Conservation (phyloP, 129 eudicot genomes). For the Saposhnikovia divaricata region DNA sequence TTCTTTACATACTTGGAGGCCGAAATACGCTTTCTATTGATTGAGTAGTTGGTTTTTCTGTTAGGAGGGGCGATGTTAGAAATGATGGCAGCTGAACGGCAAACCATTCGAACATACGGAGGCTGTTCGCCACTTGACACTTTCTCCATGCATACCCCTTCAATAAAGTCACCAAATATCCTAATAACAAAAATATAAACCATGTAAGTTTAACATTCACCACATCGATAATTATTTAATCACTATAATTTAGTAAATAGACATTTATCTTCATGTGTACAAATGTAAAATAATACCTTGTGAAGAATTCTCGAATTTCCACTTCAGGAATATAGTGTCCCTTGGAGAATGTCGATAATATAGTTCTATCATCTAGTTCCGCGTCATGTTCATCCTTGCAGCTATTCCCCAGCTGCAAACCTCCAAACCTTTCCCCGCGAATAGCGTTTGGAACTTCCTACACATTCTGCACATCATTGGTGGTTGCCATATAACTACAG, state of each 20-base stretch:
- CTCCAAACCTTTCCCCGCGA: not conserved
- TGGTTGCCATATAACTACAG: not conserved
- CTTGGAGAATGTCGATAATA: constrained; percentile 41
- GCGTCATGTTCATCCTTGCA: not conserved
- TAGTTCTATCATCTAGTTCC: constrained; percentile 30
- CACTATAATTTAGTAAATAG: too few species aligned
- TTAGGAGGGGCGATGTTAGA: constrained; percentile 7
- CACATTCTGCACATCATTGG: not conserved
- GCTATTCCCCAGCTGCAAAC: not conserved
- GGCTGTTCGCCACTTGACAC: constrained; percentile 22
- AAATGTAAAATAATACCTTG: constrained; percentile 1
- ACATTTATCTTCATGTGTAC: too few species aligned
- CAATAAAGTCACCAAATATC: constrained; percentile 33
- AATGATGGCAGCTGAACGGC: constrained; percentile 8
- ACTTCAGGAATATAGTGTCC: constrained; percentile 32
- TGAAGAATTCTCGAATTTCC: constrained; percentile 37
- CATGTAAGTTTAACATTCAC: not conserved
- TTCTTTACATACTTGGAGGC: not conserved
- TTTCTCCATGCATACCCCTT: constrained; percentile 27
- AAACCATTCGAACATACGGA: constrained; percentile 31
- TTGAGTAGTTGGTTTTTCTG: constrained; percentile 14
- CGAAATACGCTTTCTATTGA: constrained; percentile 5
- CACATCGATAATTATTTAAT: too few species aligned
- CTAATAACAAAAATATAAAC: constrained; percentile 9
- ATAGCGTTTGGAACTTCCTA: not conserved